A percentile compares a stretch with the other conserved stretches of the same genome.
Evolutionary conservation across 495 filamentous ascomycete genomes (phyloP).

Genomic region (Entonaema liquescens): DNA sequence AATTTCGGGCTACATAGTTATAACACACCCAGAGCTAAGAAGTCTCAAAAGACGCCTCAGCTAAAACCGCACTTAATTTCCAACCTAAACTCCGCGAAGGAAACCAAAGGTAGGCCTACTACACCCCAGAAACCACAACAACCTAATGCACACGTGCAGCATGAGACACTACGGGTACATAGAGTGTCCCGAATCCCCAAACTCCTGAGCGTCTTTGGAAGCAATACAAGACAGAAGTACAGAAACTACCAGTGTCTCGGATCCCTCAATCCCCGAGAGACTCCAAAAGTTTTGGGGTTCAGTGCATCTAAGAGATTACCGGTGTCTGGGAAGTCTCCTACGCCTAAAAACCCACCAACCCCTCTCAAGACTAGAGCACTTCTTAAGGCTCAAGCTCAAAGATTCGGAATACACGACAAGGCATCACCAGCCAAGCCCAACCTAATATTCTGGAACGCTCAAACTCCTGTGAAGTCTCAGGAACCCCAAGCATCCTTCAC

Average conservation of each 20-base stretch:
- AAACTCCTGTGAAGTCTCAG: conserved; percentile 18
- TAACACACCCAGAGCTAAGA: conserved; percentile 58
- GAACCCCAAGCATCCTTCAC: neutral
- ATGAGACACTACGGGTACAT: neutral
- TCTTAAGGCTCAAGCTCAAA: neutral
- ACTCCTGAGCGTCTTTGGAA: conserved; percentile 4
- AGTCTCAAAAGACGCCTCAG: conserved; percentile 63
- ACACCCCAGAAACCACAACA: conserved; percentile 8
- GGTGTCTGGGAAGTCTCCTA: conserved; percentile 15
- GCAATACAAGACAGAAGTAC: neutral
- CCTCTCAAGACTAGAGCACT: neutral
- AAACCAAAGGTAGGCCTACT: conserved; percentile 56
- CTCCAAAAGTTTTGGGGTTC: conserved; percentile 4
- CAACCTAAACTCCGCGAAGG: conserved; percentile 57
- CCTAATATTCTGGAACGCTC: neutral
- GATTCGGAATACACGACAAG: neutral
- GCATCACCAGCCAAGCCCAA: conserved; percentile 11
- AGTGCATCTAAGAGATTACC: conserved; percentile 7
- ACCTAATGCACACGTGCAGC: neutral
- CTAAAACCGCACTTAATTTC: conserved; percentile 61
- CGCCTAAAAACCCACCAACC: neutral
- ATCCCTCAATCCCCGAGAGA: conserved; percentile 15
- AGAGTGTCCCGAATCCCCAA: conserved; percentile 13
- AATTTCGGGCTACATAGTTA: conserved; percentile 47
- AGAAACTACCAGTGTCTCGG: conserved; percentile 2